Evolutionary conservation across 2,329 filamentous ascomycete species (phyloP), one percentile per base, ranked within the genome.

Genomic region (Paramyrothecium sp.): DNA sequence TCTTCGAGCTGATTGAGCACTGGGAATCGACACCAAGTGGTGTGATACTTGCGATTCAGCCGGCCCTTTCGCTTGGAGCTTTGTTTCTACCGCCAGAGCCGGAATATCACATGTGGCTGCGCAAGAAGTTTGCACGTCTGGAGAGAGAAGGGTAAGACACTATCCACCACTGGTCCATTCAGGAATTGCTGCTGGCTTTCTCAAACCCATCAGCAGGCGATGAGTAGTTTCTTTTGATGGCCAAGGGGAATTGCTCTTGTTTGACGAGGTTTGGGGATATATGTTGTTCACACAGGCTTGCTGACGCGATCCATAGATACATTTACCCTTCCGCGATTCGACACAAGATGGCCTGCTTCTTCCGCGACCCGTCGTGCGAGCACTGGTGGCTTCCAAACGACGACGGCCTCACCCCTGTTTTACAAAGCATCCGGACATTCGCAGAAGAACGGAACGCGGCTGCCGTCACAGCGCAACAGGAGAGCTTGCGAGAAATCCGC

Each of bases 311-410:
- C 2, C 16, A 41, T 60, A 97, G 94, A 44, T 97, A 96, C 70
- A 89, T 97, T 22, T 93, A 91, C 64, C 89, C 93, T 1, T 78
- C 85, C 30, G 84, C 85, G 13, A 87, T 94, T 65, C 89, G 94
- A 57, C 80, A 77, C 33, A 88, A 88, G 62, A 89, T 98, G 82
- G 86, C 90, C 33, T 83, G 89, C 51, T 72, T 91, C 22, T 97
- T 95, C 81, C 79, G 83, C 58, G 84, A 91, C 48, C 82, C 85
- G 16, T 86, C 88, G 20, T 86, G 92, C 54, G 84, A 85, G 49
- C 81, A 88, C 57, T 97, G 92, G 91, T 99, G 95, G 95, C 82
- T 97, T 3, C 91, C 92, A 2, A 84, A 95, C 70, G 85, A 91
- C 60, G 89, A 94, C 75, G 86, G 85, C 2, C 90, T 90, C 65